Evolutionary conservation across 768 basidiomycete species (phyloP), one percentile per base, ranked within the genome.

Genomic region (Boletellus emodensis): DNA sequence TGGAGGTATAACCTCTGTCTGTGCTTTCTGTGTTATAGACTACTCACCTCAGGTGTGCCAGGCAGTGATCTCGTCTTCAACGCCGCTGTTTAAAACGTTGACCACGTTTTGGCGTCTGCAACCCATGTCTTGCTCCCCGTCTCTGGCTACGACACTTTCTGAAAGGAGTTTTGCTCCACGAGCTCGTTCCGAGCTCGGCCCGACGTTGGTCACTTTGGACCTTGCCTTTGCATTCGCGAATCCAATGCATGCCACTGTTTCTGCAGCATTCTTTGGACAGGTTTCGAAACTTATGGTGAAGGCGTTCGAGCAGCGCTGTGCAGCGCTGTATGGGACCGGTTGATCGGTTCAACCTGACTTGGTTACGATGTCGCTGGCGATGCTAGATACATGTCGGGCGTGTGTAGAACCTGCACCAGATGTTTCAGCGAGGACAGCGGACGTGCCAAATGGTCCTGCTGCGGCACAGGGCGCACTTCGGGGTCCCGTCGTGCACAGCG

Each of bases 301-400:
- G 46, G 94, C 94, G 1, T 99, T 99, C 59, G 94, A 97, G 71
- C 77, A 85, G 55, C 79, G 94, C 24, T 95, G 92, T 66, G 40
- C 75, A 48, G 72, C 77, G 44, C 73, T 95, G 6, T 94, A 93
- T 60, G 87, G 90, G 5, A 64, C 63, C 17, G 68, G 73, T 30
- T 30, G 30, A 30, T 30, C 30, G 30, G 30, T 8, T 30, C 30
- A 8, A 30, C 30, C 30, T 30, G 30, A 7, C 10, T 28, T 2
- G 30, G 9, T 30, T 30, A 10, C 30, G 7, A 30, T 30, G 30
- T 30, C 30, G 30, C 11, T 30, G 30, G 30, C 30, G 1, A 30
- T 9, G 30, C 30, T 30, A 30, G 30, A 10, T 30, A 30, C 30
- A 30, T 30, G 30, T 30, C 30, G 30, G 30, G 9, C 28, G 20